Evolutionary conservation across 2,329 filamentous ascomycete species (phyloP).

Genomic region (Exutisphaerella laricina): DNA sequence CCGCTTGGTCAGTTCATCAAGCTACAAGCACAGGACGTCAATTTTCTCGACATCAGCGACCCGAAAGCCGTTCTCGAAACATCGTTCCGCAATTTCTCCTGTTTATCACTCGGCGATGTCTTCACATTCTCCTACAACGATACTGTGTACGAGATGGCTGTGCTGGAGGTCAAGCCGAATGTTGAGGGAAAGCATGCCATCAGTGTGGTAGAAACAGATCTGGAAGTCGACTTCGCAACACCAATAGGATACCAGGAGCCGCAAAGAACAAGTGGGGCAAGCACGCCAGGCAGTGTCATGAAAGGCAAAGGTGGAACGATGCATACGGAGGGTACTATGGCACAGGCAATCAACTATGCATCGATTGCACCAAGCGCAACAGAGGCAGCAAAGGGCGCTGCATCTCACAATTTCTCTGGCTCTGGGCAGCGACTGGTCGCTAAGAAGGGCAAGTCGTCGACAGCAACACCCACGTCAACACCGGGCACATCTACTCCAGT

Average conservation of each 20-base stretch:
- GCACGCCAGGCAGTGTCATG: constrained; percentile 58
- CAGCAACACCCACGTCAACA: constrained; percentile 24
- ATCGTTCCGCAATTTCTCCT: constrained; percentile 92
- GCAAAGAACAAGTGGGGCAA: constrained; percentile 71
- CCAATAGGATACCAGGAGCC: constrained; percentile 94
- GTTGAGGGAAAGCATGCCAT: constrained; percentile 71
- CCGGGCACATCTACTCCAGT: constrained; percentile 51
- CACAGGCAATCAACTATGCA: constrained; percentile 93
- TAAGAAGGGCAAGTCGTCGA: constrained; percentile 72
- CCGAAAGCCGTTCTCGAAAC: constrained; percentile 96
- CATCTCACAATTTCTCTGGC: constrained; percentile 71
- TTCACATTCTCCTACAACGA: constrained; percentile 98
- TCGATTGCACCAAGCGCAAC: constrained; percentile 76
- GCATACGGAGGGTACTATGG: constrained; percentile 88
- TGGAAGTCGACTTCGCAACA: constrained; percentile 91
- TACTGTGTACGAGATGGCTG: constrained; percentile 84
- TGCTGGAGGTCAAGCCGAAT: constrained; percentile 80
- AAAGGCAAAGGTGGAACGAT: constrained; percentile 65
- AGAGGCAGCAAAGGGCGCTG: constrained; percentile 57
- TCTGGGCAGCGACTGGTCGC: constrained; percentile 75
- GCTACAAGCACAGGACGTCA: constrained; percentile 85
- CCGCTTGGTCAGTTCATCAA: constrained; percentile 91
- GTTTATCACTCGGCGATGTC: constrained; percentile 84
- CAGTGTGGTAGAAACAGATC: constrained; percentile 91
- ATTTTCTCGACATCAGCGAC: constrained; percentile 81